Evolutionary conservation across 176 grass and related monocot species (phyloP).

Genomic region (Oryza coarctata): DNA sequence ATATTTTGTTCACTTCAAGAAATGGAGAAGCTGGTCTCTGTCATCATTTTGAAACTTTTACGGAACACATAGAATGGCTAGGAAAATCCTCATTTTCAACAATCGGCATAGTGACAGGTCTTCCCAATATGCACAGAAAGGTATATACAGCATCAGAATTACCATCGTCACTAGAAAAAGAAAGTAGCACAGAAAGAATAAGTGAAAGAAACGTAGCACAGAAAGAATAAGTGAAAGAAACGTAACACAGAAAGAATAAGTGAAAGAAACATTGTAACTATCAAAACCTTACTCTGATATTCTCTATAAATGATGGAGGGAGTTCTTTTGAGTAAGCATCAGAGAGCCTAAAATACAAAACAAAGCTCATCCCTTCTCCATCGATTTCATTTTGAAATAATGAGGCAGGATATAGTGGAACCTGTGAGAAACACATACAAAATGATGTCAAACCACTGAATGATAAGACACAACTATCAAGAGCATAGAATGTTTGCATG

Average conservation of each 20-base stretch:
- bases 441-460: slow-evolving; percentile 1
- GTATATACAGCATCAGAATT: slow-evolving; percentile 17
- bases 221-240: not conserved
- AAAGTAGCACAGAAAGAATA: not conserved
- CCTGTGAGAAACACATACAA: slow-evolving; percentile 51
- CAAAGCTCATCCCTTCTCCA: slow-evolving; percentile 93
- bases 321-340: slow-evolving; percentile 93
- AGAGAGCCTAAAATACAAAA: slow-evolving; percentile 95
- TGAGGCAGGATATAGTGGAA: slow-evolving; percentile 90
- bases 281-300: slow-evolving; percentile 68
- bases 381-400: slow-evolving; percentile 95
- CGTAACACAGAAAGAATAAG: not conserved
- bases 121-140: not conserved
- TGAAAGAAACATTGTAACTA: not conserved
- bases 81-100: not conserved
- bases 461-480: not conserved
- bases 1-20: not conserved
- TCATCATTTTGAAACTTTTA: not conserved
- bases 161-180: not conserved
- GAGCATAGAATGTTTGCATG: slow-evolving; percentile 1
- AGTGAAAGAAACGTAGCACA: not conserved
- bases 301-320: slow-evolving; percentile 75
- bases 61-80: not conserved
- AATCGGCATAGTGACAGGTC: not conserved
- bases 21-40: not conserved